Evolutionary conservation across 2,329 filamentous ascomycete genomes (phyloP), one percentile per base, ranked within the genome.

Genomic region (Trichophaea hybrida): DNA sequence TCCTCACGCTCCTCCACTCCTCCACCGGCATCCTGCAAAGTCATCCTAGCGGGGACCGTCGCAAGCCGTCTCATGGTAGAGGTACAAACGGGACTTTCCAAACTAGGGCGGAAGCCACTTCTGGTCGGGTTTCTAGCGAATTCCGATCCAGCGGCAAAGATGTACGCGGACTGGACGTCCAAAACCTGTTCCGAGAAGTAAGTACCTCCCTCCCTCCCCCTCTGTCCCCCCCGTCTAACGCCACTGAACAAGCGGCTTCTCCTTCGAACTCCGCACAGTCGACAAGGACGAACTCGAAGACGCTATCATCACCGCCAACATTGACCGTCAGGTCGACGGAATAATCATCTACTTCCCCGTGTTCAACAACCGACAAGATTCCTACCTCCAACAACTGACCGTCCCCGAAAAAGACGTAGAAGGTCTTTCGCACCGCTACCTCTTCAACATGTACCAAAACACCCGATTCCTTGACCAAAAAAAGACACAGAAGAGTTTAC

Each of bases 391-490:
- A 75, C 90, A 96, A 75, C 88, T 94, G 2, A 89, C 96, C 59
- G 83, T 88, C 59, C 79, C 95, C 48, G 75, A 80, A 72, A 97
- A 98, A 74, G 93, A 98, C 70, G 91, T 98, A 66, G 93, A 98
- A 74, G 93, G 93, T 38, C 81, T 98, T 60, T 88, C 85, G 68
- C 91, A 96, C 74, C 84, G 84, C 71, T 90, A 97, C 75, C 85
- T 97, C 70, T 90, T 91, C 80, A 98, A 98, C 79, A 96, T 98
- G 90, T 98, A 97, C 75, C 87, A 96, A 77, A 98, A 98, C 75
- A 82, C 94, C 69, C 88, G 93, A 66, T 97, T 90, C 76, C 78
- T 98, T 59, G 93, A 98, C 73, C 76, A 83, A 31, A 84, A 85
- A 4, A 86, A 88, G 72, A 78, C 76, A 60, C 86, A 88, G 72